Evolutionary conservation across 2,329 filamentous ascomycete genomes (phyloP).

Genomic region (Colletotrichum sidae): DNA sequence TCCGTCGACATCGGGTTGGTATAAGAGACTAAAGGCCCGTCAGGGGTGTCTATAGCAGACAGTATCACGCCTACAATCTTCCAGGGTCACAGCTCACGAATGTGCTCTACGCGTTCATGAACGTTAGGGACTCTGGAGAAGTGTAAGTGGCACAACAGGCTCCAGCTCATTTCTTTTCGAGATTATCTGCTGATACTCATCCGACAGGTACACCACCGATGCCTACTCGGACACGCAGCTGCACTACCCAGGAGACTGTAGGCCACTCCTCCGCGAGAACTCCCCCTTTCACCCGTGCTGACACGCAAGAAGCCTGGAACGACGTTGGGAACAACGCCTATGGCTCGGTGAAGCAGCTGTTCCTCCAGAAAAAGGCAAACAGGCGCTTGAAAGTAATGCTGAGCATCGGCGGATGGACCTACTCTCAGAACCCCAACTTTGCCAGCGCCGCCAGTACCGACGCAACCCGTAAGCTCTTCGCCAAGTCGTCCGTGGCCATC

Average conservation of each 20-base stretch:
- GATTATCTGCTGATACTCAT: too few species aligned
- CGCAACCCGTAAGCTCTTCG: constrained; percentile 73
- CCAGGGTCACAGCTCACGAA: constrained; percentile 79
- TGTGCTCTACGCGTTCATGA: constrained; percentile 85
- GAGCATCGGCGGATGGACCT: constrained; percentile 89
- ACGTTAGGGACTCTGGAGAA: constrained; percentile 77
- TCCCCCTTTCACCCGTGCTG: neutral
- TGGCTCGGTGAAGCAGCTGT: constrained; percentile 84
- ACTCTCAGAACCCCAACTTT: constrained; percentile 75
- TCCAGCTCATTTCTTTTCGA: neutral
- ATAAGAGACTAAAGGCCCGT: constrained; percentile 15
- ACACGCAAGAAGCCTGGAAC: constrained; percentile 18
- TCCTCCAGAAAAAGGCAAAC: constrained; percentile 80
- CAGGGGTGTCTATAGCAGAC: constrained; percentile 79
- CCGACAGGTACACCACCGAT: constrained; percentile 70
- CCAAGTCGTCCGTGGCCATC: constrained; percentile 73
- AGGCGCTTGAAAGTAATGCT: constrained; percentile 82
- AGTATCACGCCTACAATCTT: constrained; percentile 78
- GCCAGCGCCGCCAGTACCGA: constrained; percentile 73
- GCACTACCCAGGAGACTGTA: constrained; percentile 76
- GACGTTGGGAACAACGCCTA: constrained; percentile 70
- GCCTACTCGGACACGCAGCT: constrained; percentile 78
- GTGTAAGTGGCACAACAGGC: constrained; percentile 61
- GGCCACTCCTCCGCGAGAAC: constrained; percentile 37
- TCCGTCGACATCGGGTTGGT: neutral